phyloP scores from a whole-genome alignment of 2,329 filamentous ascomycete genomes.

The Pyrenochaeta sp. region DNA sequence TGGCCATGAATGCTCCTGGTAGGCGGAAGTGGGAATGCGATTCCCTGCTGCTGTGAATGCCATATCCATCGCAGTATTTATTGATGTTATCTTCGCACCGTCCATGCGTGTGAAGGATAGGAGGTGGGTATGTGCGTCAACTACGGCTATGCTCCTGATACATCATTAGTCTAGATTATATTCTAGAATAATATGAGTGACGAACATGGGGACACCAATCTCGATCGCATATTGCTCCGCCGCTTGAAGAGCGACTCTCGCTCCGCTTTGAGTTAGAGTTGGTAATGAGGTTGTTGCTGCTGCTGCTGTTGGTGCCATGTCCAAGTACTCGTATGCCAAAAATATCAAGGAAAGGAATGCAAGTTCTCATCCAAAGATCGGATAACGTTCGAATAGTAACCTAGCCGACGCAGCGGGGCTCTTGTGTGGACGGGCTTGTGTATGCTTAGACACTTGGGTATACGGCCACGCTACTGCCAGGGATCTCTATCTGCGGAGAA shows the following conservation, averaged over 20 bases:
- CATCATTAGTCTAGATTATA: neutral
- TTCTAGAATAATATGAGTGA: neutral
- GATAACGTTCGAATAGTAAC: neutral
- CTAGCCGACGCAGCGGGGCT: slow-evolving; percentile 10
- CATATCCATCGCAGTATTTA: slow-evolving; percentile 70
- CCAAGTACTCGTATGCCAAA: slow-evolving; percentile 3
- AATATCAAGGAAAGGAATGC: neutral
- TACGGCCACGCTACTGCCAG: slow-evolving; percentile 11
- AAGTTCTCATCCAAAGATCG: neutral
- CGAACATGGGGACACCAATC: slow-evolving; percentile 46
- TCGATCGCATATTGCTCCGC: slow-evolving; percentile 36
- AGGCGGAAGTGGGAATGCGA: slow-evolving; percentile 58
- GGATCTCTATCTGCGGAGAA: neutral
- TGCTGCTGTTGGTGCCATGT: slow-evolving; percentile 23
- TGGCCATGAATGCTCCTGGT: slow-evolving; percentile 60
- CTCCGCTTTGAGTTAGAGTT: slow-evolving; percentile 42
- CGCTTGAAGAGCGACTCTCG: slow-evolving; percentile 38
- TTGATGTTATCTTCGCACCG: slow-evolving; percentile 57
- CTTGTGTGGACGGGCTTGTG: slow-evolving; percentile 8
- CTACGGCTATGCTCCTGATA: slow-evolving; percentile 57
- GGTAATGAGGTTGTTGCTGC: slow-evolving; percentile 27
- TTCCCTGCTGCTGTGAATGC: slow-evolving; percentile 65
- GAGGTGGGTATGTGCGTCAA: slow-evolving; percentile 54
- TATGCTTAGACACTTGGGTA: slow-evolving; percentile 13
- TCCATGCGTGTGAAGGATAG: slow-evolving; percentile 57